A percentile compares a stretch with the other conserved stretches of the same genome.
phyloP scores from a whole-genome alignment of 768 basidiomycete genomes.

The Fomitopsis serialis region DNA sequence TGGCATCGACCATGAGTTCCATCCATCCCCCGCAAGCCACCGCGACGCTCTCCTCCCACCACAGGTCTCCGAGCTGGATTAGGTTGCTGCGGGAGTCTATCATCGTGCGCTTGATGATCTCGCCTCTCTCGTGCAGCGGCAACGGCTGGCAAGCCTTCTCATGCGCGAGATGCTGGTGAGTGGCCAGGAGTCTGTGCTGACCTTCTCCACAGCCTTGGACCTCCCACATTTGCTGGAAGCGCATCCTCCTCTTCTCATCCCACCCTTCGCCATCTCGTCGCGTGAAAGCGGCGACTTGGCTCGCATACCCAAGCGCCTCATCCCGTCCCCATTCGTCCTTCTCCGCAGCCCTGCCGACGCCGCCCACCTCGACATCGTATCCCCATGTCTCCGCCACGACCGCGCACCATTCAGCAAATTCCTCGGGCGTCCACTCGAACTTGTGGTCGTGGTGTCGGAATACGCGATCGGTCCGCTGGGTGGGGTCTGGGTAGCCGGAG shows the following conservation, averaged over 20 bases:
- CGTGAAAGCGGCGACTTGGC: slow-evolving; percentile 60
- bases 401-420: slow-evolving; percentile 64
- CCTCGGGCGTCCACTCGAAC: slow-evolving; percentile 81
- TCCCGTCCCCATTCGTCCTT: slow-evolving; percentile 73
- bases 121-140: slow-evolving; percentile 41
- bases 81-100: slow-evolving; percentile 44
- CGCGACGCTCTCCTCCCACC: slow-evolving; percentile 42
- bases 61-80: slow-evolving; percentile 38
- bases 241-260: slow-evolving; percentile 19
- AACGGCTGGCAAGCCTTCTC: slow-evolving; percentile 37
- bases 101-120: slow-evolving; percentile 47
- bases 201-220: slow-evolving; percentile 1
- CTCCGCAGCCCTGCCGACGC: slow-evolving; percentile 55
- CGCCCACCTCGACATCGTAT: slow-evolving; percentile 55
- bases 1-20: slow-evolving; percentile 44
- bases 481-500: slow-evolving; percentile 66
- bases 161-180: slow-evolving; percentile 49
- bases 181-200: slow-evolving; percentile 42
- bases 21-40: slow-evolving; percentile 55
- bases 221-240: slow-evolving; percentile 22
- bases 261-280: slow-evolving; percentile 34
- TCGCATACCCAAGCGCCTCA: slow-evolving; percentile 56
- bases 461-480: slow-evolving; percentile 61
- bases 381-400: slow-evolving; percentile 60
- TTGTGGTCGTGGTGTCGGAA: slow-evolving; percentile 85